Evolutionary conservation across 495 filamentous ascomycete genomes (phyloP).

Genomic region (Letharia lupina): DNA sequence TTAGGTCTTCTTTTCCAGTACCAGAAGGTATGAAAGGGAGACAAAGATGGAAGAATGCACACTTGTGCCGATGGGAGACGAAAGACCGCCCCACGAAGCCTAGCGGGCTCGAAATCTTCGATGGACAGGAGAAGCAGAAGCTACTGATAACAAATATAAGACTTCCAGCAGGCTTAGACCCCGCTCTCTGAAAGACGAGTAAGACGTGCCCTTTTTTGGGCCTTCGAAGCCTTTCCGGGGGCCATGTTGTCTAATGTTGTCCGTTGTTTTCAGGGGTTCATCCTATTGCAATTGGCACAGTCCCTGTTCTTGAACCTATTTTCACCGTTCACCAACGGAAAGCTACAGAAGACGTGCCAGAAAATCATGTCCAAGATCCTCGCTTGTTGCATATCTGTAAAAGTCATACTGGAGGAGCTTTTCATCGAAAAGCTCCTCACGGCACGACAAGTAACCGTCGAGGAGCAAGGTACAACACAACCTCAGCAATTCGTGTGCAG

Average conservation of each 20-base stretch:
- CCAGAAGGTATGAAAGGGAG: background rate
- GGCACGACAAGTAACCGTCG: background rate
- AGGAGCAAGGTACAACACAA: background rate
- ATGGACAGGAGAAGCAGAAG: background rate
- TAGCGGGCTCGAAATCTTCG: no score
- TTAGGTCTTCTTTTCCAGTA: background rate
- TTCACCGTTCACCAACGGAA: background rate
- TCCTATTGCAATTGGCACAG: background rate
- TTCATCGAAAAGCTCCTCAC: background rate
- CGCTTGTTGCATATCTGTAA: background rate
- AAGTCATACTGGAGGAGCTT: background rate
- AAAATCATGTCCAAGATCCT: background rate
- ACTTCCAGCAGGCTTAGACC: no score
- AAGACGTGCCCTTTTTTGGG: background rate
- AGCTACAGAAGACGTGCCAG: background rate
- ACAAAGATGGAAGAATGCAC: background rate
- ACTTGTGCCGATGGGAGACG: background rate
- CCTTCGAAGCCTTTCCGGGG: no score
- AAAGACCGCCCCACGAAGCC: background rate
- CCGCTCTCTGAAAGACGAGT: no score
- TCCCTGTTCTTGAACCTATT: background rate
- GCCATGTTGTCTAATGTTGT: background rate
- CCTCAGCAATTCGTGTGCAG: no score
- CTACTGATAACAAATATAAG: no score
- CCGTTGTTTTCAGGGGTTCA: background rate